These are phyloP conservation scores for Heliosperma pusillum DNA, from an alignment of 148 eudicot species.

Conservation along the genomic window DNA sequence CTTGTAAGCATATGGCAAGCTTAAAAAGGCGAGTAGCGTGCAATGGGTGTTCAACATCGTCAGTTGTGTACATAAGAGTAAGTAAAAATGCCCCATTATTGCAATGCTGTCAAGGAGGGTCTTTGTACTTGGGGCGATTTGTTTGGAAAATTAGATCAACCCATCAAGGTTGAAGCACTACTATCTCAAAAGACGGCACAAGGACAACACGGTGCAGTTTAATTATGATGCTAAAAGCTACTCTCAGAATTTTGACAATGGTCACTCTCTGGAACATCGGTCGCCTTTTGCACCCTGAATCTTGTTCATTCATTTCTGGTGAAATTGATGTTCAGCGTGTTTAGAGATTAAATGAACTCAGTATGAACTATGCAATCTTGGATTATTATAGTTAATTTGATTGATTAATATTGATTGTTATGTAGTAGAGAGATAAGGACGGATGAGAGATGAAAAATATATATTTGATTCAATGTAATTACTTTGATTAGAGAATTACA, in stretches of 20 bases:
- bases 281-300: conserved; percentile 26
- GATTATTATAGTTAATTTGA: too few relatives aligned
- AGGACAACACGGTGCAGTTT: conserved; percentile 11
- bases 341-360: too few relatives aligned
- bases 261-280: conserved; percentile 21
- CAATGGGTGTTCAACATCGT: conserved; percentile 6
- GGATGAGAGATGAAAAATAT: too few relatives aligned
- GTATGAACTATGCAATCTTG: too few relatives aligned
- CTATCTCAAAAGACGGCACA: conserved; percentile 1
- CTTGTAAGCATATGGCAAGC: background rate
- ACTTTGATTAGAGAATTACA: too few relatives aligned
- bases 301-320: background rate
- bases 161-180: conserved; percentile 25
- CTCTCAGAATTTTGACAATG: conserved; percentile 38
- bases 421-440: too few relatives aligned
- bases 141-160: conserved; percentile 31
- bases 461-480: too few relatives aligned
- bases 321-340: too few relatives aligned
- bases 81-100: conserved; percentile 2
- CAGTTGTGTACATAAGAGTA: background rate
- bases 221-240: conserved; percentile 40
- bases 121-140: conserved; percentile 19
- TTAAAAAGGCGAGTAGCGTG: conserved; percentile 16
- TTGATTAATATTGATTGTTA: too few relatives aligned
- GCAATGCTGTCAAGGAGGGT: conserved; percentile 6